Base-by-base conservation (phyloP, 768 basidiomycete species). In the Collybiopsis luxurians region DNA sequence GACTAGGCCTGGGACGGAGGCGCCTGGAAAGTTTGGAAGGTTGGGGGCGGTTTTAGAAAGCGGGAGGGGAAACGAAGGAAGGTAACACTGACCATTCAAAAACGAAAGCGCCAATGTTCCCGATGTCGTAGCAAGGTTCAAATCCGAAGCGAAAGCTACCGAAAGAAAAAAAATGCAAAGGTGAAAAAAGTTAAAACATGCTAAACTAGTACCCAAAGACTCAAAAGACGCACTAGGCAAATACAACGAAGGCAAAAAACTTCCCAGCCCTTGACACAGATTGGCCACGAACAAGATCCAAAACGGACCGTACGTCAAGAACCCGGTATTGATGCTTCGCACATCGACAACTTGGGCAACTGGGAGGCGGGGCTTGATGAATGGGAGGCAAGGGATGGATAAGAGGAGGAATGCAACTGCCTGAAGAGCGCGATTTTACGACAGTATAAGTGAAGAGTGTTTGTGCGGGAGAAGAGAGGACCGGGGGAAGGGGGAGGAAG, bases 91-190 rank as follows among this genome's bases (percentile, higher is more conserved):
- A 55, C 58, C 58, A 27, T 59, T 59, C 38, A 59, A 43, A 23
- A 59, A 34, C 6, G 58, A 55, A 10, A 59, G 27, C 45, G 58
- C 58, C 45, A 59, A 38, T 12, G 58, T 55, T n/a, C 58, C 58
- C 13, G 53, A 42, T 24, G 52, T 42, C 28, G 53, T 23, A 31
- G 42, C 21, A n/a, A 59, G 26, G 19, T 59, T 59, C 24, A 59
- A 38, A 30, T 59, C 58, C 5, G 58, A 26, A 27, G 58, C 58
- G 26, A 59, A 59, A 3, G 58, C 58, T 59, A 38, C 9, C 47
- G 11, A 40, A 38, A 11, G 9, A 15, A 13, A 19, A 31, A 36
- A 5, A 39, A 27, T 27, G 11, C 17, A 49, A 49, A n/a, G 11
- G 1, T 15, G 5, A 42, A 11, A 17, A 17, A 28, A 23, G 26